A percentile compares a stretch with the other conserved stretches of the same genome.
phyloP scores from a whole-genome alignment of 768 basidiomycete genomes.

The Tulasnella sp. region DNA sequence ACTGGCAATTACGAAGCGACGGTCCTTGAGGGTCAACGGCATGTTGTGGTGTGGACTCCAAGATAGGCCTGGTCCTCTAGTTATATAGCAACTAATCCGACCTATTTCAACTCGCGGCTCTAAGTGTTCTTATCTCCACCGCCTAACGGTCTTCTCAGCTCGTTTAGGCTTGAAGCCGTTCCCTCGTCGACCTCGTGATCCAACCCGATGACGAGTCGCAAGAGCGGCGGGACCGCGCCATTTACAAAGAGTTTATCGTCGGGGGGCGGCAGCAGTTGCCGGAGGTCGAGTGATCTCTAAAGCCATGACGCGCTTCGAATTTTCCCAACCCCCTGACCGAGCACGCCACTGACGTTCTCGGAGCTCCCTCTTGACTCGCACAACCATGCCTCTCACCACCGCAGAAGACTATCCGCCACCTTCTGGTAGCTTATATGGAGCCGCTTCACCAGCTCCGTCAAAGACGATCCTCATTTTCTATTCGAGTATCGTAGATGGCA shows the following conservation, averaged over 20 bases:
- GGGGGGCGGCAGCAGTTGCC: background rate
- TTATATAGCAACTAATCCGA: background rate
- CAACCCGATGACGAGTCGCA: background rate
- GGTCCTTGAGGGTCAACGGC: conserved; percentile 50
- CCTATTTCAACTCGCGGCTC: background rate
- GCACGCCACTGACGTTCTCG: background rate
- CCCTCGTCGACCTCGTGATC: background rate
- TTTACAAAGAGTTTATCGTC: background rate
- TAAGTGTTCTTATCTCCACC: background rate
- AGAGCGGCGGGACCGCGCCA: background rate
- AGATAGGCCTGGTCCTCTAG: background rate
- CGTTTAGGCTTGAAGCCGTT: background rate
- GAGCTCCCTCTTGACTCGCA: background rate
- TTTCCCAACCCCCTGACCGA: background rate
- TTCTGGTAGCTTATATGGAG: background rate
- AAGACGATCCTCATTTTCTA: conserved; percentile 16
- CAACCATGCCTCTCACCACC: background rate
- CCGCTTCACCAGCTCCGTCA: background rate
- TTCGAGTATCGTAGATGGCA: conserved; percentile 13
- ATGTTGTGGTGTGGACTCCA: background rate
- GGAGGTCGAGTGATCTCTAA: background rate
- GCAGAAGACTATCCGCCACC: background rate
- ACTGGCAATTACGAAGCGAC: conserved; percentile 71
- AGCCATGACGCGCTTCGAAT: background rate
- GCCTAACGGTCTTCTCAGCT: background rate